A percentile compares a stretch with the other conserved stretches of the same genome.
These are phyloP conservation scores for Lophiotrema nucula DNA, from an alignment of 495 filamentous ascomycete species.

Conservation along the genomic window DNA sequence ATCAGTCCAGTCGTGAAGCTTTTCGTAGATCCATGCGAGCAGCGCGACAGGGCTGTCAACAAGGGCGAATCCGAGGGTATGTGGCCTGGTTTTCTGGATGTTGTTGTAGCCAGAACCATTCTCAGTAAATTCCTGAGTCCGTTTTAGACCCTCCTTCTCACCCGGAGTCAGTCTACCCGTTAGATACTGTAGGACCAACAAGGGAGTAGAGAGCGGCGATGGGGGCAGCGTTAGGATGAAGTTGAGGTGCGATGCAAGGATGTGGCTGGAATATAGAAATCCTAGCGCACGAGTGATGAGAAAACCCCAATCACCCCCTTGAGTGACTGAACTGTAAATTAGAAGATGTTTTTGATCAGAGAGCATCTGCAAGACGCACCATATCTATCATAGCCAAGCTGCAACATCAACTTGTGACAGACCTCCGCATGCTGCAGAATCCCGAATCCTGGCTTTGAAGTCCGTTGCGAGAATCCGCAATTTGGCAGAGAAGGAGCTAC, in stretches of 20 bases:
- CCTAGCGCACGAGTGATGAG: constrained; percentile 58
- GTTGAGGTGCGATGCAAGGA: constrained; percentile 63
- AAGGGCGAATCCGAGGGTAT: constrained; percentile 51
- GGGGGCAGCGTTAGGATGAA: constrained; percentile 40
- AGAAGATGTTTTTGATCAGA: neutral
- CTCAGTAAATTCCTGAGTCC: constrained; percentile 39
- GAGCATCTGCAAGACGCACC: constrained; percentile 36
- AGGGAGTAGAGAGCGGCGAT: neutral
- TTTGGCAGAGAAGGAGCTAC: constrained; percentile 70
- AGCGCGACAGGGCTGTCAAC: constrained; percentile 53
- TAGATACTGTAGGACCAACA: neutral
- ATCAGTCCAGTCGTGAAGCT: constrained; percentile 52
- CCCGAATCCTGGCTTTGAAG: constrained; percentile 54
- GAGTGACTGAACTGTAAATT: constrained; percentile 45
- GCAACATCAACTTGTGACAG: constrained; percentile 64
- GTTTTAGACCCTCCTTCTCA: constrained; percentile 41
- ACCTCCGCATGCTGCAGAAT: constrained; percentile 60
- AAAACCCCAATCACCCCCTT: constrained; percentile 69
- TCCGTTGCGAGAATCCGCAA: constrained; percentile 62
- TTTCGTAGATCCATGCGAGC: constrained; percentile 57
- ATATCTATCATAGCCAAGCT: constrained; percentile 65
- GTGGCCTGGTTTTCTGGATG: constrained; percentile 50
- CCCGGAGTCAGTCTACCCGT: neutral
- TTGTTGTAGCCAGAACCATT: constrained; percentile 46
- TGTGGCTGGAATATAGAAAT: constrained; percentile 53